phyloP scores from a whole-genome alignment of 441 rosid genomes.

The Aquilaria agallochum region DNA sequence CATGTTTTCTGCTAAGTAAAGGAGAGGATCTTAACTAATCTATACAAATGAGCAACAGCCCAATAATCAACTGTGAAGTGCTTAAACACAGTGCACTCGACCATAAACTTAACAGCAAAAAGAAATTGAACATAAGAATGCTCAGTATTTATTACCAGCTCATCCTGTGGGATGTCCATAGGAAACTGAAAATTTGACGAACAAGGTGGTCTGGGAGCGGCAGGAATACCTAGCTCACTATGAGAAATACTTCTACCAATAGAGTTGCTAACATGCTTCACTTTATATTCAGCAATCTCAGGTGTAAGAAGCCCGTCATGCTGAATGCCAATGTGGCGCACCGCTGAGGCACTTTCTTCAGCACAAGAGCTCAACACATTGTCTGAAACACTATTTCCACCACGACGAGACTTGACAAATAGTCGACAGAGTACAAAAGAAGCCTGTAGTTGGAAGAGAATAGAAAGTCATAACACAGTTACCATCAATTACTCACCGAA shows the following conservation, averaged over 20 bases:
- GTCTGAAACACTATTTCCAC: slow-evolving; percentile 25
- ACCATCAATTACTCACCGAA: no score
- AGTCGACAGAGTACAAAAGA: slow-evolving; percentile 52
- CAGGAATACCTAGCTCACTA: slow-evolving; percentile 19
- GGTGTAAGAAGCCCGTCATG: slow-evolving; percentile 31
- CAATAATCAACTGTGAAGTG: neutral
- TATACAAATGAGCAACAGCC: no score
- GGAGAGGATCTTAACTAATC: neutral
- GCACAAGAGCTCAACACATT: slow-evolving; percentile 35
- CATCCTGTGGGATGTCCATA: slow-evolving; percentile 16
- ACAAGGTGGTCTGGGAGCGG: slow-evolving; percentile 16
- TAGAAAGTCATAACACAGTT: neutral
- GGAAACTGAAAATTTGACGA: slow-evolving; percentile 22
- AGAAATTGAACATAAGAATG: neutral
- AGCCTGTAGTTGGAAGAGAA: slow-evolving; percentile 31
- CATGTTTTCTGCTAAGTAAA: neutral
- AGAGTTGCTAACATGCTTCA: slow-evolving; percentile 4
- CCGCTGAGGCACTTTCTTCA: slow-evolving; percentile 36
- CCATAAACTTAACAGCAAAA: neutral
- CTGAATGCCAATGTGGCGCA: slow-evolving; percentile 34
- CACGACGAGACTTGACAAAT: slow-evolving; percentile 29
- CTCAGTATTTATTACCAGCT: slow-evolving; percentile 26
- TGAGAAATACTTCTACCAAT: slow-evolving; percentile 17
- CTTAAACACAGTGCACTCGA: neutral
- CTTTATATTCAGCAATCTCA: slow-evolving; percentile 19